phyloP scores from a whole-genome alignment of 2,329 filamentous ascomycete genomes.

The Alternaria brassicicola region DNA sequence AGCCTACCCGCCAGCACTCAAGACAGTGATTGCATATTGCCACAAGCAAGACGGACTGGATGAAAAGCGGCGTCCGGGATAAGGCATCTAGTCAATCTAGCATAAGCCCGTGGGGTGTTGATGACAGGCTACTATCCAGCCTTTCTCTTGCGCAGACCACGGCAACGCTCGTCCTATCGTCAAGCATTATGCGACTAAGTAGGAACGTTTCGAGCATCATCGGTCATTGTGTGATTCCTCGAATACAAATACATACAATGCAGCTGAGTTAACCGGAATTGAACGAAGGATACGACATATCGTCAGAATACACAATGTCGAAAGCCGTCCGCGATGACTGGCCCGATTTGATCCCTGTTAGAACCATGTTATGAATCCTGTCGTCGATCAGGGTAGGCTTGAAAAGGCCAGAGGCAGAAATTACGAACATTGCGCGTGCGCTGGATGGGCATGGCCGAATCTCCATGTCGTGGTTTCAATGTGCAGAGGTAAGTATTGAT shows the following conservation, averaged over 20 bases:
- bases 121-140: not conserved
- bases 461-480: conserved; percentile 1
- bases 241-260: not conserved
- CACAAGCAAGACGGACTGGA: not conserved
- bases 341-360: not conserved
- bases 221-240: not conserved
- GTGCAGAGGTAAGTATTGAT: not conserved
- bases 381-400: not conserved
- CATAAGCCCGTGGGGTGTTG: conserved; percentile 1
- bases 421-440: not conserved
- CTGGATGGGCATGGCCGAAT: not conserved
- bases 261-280: not conserved
- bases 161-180: not conserved
- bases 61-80: not conserved
- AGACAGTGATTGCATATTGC: conserved; percentile 1
- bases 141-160: not conserved
- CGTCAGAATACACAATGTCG: not conserved
- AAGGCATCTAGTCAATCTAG: not conserved
- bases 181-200: not conserved
- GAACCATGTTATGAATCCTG: not conserved
- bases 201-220: not conserved
- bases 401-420: not conserved
- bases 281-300: not conserved
- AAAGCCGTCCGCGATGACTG: not conserved
- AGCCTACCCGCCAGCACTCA: not conserved